Evolutionary conservation across 176 grass and related monocot species (phyloP).

Genomic region (Oryza rufipogon): DNA sequence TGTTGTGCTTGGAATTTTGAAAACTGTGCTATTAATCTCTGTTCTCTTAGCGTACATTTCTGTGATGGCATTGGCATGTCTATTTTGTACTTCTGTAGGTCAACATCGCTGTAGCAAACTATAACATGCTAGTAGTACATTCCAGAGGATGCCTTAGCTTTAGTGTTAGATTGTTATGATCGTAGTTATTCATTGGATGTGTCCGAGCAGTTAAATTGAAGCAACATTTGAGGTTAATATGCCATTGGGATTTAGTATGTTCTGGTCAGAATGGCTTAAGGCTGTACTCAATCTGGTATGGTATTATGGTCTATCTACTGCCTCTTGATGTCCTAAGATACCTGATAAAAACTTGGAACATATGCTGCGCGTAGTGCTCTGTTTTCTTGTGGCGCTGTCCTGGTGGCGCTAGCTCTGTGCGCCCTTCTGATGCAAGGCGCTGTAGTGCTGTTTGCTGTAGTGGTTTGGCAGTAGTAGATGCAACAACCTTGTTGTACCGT

Average conservation of each 20-base stretch:
- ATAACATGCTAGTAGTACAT: not conserved
- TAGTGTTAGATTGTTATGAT: not conserved
- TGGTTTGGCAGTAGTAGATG: too few relatives aligned
- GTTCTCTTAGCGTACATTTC: constrained; percentile 12
- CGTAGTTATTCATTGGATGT: not conserved
- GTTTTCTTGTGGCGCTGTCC: too few relatives aligned
- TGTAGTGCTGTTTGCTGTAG: too few relatives aligned
- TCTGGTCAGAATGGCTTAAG: not conserved
- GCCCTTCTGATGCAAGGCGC: too few relatives aligned
- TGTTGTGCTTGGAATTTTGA: constrained; percentile 24
- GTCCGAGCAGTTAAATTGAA: not conserved
- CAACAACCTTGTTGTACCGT: too few relatives aligned
- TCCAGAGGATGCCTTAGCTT: not conserved
- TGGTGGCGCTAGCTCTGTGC: too few relatives aligned
- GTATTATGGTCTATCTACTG: not conserved
- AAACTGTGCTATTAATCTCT: not conserved
- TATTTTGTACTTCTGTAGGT: not conserved
- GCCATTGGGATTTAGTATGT: not conserved
- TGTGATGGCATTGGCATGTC: not conserved
- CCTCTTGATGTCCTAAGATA: not conserved
- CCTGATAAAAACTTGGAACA: not conserved
- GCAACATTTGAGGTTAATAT: constrained; percentile 3
- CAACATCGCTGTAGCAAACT: not conserved
- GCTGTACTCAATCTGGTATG: not conserved
- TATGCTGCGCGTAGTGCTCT: not conserved